Evolutionary conservation across 177 flowering plant species (phyloP), one percentile per base, ranked within the genome.

Genomic region (Vitis hybrid): DNA sequence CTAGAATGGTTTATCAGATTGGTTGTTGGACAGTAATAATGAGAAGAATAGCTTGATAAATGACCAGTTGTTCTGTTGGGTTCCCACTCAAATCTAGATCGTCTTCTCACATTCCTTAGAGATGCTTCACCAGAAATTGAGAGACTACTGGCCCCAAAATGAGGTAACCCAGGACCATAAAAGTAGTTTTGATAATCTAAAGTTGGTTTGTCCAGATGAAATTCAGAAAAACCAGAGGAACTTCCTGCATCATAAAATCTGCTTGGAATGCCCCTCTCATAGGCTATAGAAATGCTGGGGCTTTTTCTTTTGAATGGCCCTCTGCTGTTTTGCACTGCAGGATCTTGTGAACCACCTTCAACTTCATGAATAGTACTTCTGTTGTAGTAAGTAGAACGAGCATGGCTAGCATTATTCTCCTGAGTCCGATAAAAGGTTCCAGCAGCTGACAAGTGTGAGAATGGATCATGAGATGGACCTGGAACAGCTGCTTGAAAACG

Each of bases 71-170:
- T 76, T 17, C 72, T 32, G 69, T 80, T 70, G 14, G 76, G 56
- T 71, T 76, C 87, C 74, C 79, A 60, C 62, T 82, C 79, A 62
- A 72, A 65, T 30, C 80, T 30, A 52, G 82, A 45, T 60, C 83
- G 71, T 67, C 84, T 82, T 80, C 89, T 82, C 68, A 86, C 87
- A 70, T 84, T 86, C 71, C 86, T 74, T 11, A 50, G 65, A 64
- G 80, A 76, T 65, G 70, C 63, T 67, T 80, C 89, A 76, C 70
- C 71, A 2, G 72, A 75, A 21, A 74, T 68, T 23, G 82, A 68
- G 18, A 71, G 75, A 57, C 57, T 67, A 67, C 66, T 64, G 23
- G 72, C 77, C 62, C 73, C 62, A 54, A 61, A 71, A 57, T 61
- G 54, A 18, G 59, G 4, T 39, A 73, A 62, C 21, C 65, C 15